phyloP scores from a whole-genome alignment of 75 land plant genomes.

The Picea glauca region DNA sequence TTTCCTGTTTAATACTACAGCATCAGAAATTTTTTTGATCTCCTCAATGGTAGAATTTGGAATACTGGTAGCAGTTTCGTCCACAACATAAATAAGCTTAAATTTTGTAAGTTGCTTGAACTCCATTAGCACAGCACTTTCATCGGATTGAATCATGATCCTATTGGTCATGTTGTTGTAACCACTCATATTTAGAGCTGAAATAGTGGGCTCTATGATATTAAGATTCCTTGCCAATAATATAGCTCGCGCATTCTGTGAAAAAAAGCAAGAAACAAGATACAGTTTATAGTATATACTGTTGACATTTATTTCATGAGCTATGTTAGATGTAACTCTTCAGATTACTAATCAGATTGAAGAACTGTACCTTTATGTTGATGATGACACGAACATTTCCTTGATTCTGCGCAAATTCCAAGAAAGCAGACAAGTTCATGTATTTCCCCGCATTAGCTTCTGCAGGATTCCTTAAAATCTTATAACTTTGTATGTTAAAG shows the following conservation, averaged over 20 bases:
- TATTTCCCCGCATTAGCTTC: conserved; percentile 49
- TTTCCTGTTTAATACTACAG: conserved; percentile 34
- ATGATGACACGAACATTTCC: conserved; percentile 63
- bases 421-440: conserved; percentile 58
- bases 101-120: conserved; percentile 33
- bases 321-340: too few relatives aligned
- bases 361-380: conserved; percentile 54
- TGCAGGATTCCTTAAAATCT: conserved; percentile 48
- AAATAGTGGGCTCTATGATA: background rate
- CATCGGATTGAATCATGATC: conserved; percentile 60
- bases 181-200: background rate
- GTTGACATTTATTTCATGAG: too few relatives aligned
- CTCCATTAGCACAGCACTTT: conserved; percentile 44
- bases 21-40: conserved; percentile 44
- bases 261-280: background rate
- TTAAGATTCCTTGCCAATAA: background rate
- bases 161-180: background rate
- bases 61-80: conserved; percentile 19
- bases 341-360: too few relatives aligned
- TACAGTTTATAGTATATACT: too few relatives aligned
- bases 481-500: background rate
- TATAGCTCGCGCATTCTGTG: conserved; percentile 9
- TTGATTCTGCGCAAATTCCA: conserved; percentile 62
- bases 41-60: conserved; percentile 25
- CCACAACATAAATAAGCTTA: conserved; percentile 30